Evolutionary conservation across 2,329 filamentous ascomycete species (phyloP).

Genomic region (Epichloe amarillans): DNA sequence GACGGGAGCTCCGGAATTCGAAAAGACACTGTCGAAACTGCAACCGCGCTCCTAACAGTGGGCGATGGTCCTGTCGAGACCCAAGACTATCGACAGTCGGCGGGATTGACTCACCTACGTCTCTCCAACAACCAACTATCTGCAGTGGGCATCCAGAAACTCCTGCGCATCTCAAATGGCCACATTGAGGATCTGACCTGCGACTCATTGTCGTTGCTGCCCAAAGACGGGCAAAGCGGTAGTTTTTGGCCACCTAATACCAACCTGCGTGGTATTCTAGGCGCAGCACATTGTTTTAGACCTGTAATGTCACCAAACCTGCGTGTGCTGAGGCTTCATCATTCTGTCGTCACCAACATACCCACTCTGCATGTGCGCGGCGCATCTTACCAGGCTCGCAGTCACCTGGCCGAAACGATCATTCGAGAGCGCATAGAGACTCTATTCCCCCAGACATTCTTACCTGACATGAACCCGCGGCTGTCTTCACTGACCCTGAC

Average conservation of each 20-base stretch:
- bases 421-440: conserved; percentile 29
- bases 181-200: conserved; percentile 41
- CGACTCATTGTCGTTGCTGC: conserved; percentile 25
- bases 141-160: conserved; percentile 24
- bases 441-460: conserved; percentile 33
- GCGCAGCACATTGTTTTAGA: conserved; percentile 33
- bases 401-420: conserved; percentile 31
- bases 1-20: conserved; percentile 7
- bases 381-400: conserved; percentile 21
- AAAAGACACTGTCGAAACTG: conserved; percentile 17
- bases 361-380: conserved; percentile 29
- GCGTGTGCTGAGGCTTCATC: conserved; percentile 40
- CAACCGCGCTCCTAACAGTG: conserved; percentile 10
- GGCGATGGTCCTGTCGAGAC: conserved; percentile 7
- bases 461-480: conserved; percentile 44
- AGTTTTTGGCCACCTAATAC: conserved; percentile 17
- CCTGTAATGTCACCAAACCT: conserved; percentile 41
- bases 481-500: conserved; percentile 40
- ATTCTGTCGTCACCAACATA: conserved; percentile 44
- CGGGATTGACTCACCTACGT: conserved; percentile 38
- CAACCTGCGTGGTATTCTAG: conserved; percentile 29
- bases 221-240: conserved; percentile 4
- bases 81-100: conserved; percentile 10
- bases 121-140: conserved; percentile 38
- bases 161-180: conserved; percentile 30